Evolutionary conservation across 371 early-diverging fungal genomes (phyloP).

Genomic region (Mucor velutinosus): DNA sequence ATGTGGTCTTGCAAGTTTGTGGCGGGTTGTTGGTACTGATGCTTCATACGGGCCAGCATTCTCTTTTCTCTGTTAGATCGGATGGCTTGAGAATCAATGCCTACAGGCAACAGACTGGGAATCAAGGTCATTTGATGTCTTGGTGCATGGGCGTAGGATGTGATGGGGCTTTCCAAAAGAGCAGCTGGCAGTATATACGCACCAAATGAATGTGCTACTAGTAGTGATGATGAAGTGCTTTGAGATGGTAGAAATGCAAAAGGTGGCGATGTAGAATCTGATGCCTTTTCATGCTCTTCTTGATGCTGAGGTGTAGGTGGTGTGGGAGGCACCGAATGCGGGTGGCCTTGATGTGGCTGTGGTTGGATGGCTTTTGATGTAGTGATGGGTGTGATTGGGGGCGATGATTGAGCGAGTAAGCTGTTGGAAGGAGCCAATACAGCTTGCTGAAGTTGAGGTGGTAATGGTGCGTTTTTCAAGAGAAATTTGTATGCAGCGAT

Average conservation of each 20-base stretch:
- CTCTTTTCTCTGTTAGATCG: conserved; percentile 42
- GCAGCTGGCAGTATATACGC: conserved; percentile 51
- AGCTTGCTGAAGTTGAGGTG: conserved; percentile 65
- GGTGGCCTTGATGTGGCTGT: background rate
- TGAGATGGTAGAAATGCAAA: background rate
- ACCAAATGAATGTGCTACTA: conserved; percentile 9
- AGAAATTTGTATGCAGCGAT: conserved; percentile 79
- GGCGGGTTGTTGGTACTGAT: conserved; percentile 69
- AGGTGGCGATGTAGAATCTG: no score
- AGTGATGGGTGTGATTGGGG: conserved; percentile 3
- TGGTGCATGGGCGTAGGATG: conserved; percentile 56
- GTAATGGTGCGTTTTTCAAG: conserved; percentile 72
- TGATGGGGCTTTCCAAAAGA: conserved; percentile 49
- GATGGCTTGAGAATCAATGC: conserved; percentile 72
- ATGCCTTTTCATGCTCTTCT: background rate
- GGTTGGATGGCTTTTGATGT: background rate
- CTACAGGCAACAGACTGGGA: conserved; percentile 77
- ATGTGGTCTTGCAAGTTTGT: background rate
- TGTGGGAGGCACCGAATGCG: background rate
- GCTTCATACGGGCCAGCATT: conserved; percentile 63
- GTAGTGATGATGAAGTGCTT: background rate
- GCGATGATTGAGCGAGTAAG: background rate
- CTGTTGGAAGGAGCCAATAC: conserved; percentile 51
- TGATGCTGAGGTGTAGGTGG: background rate
- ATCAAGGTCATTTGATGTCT: conserved; percentile 72